These are phyloP conservation scores for Fusarium sp. DNA, from an alignment of 2,329 filamentous ascomycete genomes.

Conservation along the genomic window DNA sequence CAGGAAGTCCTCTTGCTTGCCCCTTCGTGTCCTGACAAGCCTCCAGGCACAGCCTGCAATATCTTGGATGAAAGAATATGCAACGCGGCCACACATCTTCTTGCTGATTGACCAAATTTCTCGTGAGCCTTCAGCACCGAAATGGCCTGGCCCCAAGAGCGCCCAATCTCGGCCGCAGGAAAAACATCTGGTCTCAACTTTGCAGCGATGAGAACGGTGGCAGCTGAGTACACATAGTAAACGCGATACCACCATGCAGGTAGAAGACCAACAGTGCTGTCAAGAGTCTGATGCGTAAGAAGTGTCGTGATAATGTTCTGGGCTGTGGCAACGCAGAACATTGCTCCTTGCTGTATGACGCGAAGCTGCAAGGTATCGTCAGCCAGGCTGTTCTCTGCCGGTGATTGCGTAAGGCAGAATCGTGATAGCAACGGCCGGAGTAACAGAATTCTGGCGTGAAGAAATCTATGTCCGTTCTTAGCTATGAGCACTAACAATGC, in stretches of 20 bases:
- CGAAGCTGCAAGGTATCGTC: slow-evolving; percentile 42
- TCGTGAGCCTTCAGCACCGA: slow-evolving; percentile 49
- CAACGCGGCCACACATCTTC: slow-evolving; percentile 48
- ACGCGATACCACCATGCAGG: slow-evolving; percentile 56
- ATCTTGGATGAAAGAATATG: slow-evolving; percentile 51
- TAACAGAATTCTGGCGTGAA: slow-evolving; percentile 51
- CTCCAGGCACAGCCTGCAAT: slow-evolving; percentile 33
- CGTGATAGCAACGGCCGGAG: slow-evolving; percentile 48
- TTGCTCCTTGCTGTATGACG: slow-evolving; percentile 48
- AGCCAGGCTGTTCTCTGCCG: slow-evolving; percentile 8
- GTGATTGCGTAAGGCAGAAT: slow-evolving; percentile 46
- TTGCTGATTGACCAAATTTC: slow-evolving; percentile 48
- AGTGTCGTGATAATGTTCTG: slow-evolving; percentile 48
- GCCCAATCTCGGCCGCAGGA: slow-evolving; percentile 38
- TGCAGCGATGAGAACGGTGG: slow-evolving; percentile 51
- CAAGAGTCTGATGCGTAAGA: slow-evolving; percentile 44
- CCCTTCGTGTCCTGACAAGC: neutral
- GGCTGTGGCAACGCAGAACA: slow-evolving; percentile 50
- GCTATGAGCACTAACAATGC: neutral
- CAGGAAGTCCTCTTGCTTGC: neutral
- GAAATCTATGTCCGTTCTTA: slow-evolving; percentile 21
- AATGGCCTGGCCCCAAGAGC: slow-evolving; percentile 50
- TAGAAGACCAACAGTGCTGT: slow-evolving; percentile 49
- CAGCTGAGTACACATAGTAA: slow-evolving; percentile 52
- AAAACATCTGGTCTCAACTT: slow-evolving; percentile 50